A percentile compares a stretch with the other conserved stretches of the same genome.
Evolutionary conservation across 768 basidiomycete genomes (phyloP).

Genomic region (Boletellus sp.): DNA sequence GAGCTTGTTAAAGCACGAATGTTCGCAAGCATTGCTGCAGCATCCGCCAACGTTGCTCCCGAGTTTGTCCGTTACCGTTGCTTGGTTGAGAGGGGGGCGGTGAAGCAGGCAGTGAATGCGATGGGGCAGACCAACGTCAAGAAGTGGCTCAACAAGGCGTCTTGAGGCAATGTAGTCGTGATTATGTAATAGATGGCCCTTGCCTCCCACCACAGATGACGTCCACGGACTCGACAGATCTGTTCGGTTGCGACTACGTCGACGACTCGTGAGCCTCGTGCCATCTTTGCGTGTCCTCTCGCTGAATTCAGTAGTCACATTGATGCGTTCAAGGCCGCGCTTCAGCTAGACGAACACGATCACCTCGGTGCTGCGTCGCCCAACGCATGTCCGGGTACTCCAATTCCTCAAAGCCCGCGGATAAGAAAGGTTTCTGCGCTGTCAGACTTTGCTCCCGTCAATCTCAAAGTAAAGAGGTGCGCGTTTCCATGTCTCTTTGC

Average conservation of each 20-base stretch:
- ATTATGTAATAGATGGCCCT: conserved; percentile 22
- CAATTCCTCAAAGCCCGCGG: conserved; percentile 38
- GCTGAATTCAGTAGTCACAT: conserved; percentile 48
- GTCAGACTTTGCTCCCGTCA: conserved; percentile 88
- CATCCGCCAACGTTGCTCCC: conserved; percentile 49
- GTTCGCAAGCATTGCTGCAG: conserved; percentile 49
- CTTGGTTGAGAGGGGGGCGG: conserved; percentile 55
- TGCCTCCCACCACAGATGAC: conserved; percentile 13
- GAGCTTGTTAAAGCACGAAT: conserved; percentile 52
- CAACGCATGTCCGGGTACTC: conserved; percentile 18
- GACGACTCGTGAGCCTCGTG: conserved; percentile 60
- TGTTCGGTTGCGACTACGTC: conserved; percentile 55
- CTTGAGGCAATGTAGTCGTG: conserved; percentile 6
- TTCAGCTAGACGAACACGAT: conserved; percentile 54
- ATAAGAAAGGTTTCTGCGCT: conserved; percentile 79
- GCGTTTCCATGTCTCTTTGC: not conserved
- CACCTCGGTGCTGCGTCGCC: conserved; percentile 24
- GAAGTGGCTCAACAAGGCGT: conserved; percentile 70
- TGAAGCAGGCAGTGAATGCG: conserved; percentile 64
- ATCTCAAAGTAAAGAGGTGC: conserved; percentile 76
- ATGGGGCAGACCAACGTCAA: conserved; percentile 67
- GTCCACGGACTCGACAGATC: conserved; percentile 7
- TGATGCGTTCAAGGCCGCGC: conserved; percentile 71
- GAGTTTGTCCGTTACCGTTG: conserved; percentile 79
- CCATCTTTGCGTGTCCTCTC: not conserved